phyloP scores from a whole-genome alignment of 345 rosid species.

The Reutealis trisperma region DNA sequence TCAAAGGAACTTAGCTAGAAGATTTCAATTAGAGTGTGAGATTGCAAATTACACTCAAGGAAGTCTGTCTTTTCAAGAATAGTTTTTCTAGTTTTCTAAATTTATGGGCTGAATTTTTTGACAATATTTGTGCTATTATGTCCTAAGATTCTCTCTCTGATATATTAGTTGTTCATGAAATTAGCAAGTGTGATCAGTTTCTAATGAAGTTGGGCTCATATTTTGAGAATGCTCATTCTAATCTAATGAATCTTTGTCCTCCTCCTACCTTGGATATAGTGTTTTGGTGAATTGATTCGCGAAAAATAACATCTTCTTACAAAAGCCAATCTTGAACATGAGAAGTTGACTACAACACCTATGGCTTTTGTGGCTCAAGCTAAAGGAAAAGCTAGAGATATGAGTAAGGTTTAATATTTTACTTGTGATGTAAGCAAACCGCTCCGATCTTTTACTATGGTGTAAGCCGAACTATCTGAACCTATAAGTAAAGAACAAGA shows the following conservation, averaged over 20 bases:
- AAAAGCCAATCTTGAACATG: too few relatives aligned
- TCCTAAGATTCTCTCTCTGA: background rate
- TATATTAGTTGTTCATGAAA: background rate
- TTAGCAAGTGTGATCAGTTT: background rate
- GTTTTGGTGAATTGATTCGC: too few relatives aligned
- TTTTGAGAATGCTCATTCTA: background rate
- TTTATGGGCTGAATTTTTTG: background rate
- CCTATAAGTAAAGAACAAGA: too few relatives aligned
- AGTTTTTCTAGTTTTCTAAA: background rate
- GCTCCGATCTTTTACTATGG: too few relatives aligned
- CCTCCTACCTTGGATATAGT: too few relatives aligned
- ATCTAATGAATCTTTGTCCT: too few relatives aligned
- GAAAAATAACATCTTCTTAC: too few relatives aligned
- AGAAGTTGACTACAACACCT: too few relatives aligned
- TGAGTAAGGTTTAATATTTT: background rate
- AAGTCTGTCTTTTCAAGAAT: background rate
- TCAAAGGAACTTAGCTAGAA: background rate
- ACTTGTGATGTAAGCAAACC: too few relatives aligned
- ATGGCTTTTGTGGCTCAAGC: background rate
- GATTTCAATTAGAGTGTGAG: slow-evolving; percentile 10
- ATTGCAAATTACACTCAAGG: slow-evolving; percentile 3
- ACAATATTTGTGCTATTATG: background rate
- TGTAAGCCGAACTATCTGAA: too few relatives aligned
- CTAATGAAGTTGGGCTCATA: background rate
- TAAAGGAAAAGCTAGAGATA: background rate